Evolutionary conservation across 352 stramenopile species (phyloP).

Genomic region (Phytophthora nicotianae): DNA sequence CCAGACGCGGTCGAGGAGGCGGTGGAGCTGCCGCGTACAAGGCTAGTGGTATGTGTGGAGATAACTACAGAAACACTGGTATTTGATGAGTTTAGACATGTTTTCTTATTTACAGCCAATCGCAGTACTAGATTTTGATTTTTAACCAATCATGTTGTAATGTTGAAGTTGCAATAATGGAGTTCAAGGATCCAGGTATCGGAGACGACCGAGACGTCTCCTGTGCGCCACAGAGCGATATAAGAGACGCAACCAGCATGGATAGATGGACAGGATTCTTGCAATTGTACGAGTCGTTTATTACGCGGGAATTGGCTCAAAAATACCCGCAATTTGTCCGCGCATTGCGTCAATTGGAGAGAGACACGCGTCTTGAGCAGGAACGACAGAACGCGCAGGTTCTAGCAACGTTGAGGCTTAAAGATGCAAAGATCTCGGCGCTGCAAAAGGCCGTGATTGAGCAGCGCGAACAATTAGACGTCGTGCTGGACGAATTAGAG

Average conservation of each 20-base stretch:
- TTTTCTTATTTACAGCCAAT: conserved; percentile 14
- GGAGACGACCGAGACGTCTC: not conserved
- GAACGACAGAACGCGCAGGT: conserved; percentile 34
- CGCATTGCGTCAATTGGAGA: conserved; percentile 24
- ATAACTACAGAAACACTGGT: conserved; percentile 28
- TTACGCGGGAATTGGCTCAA: conserved; percentile 22
- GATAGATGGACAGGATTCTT: conserved; percentile 29
- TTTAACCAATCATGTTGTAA: conserved; percentile 4
- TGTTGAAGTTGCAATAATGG: conserved; percentile 33
- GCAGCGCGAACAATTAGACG: conserved; percentile 34
- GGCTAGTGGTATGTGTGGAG: conserved; percentile 23
- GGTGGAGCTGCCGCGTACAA: conserved; percentile 21
- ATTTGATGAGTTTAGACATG: conserved; percentile 26
- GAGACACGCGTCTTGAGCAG: conserved; percentile 23
- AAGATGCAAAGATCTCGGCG: conserved; percentile 24
- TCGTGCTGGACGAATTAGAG: conserved; percentile 37
- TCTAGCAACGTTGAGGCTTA: conserved; percentile 27
- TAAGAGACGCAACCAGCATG: not conserved
- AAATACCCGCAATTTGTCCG: conserved; percentile 28
- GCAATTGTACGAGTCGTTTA: conserved; percentile 27
- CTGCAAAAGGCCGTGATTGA: conserved; percentile 25
- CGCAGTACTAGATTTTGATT: conserved; percentile 1
- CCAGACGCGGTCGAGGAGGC: conserved; percentile 14
- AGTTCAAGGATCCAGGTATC: not conserved
- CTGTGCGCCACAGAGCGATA: not conserved